Evolutionary conservation across 2,329 filamentous ascomycete species (phyloP).

Genomic region (Botrytis byssoidea): DNA sequence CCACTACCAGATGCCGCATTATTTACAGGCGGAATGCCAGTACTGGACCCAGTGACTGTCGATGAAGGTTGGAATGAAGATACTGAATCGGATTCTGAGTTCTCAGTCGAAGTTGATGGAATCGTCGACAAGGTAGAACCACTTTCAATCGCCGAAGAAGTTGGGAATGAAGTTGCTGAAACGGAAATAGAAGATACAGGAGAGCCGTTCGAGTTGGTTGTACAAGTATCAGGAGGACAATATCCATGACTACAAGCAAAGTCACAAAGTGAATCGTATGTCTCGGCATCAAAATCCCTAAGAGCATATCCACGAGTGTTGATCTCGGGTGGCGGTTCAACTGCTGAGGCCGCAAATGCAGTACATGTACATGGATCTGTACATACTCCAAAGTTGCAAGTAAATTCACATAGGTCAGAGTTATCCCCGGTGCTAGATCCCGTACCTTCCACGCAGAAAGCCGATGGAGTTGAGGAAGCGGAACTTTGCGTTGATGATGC

Average conservation of each 20-base stretch:
- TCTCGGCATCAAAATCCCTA: background rate
- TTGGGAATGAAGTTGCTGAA: background rate
- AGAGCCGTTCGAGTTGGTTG: background rate
- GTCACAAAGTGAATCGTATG: conserved; percentile 5
- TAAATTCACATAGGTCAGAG: conserved; percentile 1
- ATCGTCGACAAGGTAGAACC: background rate
- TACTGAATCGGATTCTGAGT: background rate
- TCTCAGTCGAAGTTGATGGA: background rate
- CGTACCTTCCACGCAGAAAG: background rate
- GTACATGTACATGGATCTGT: conserved; percentile 9
- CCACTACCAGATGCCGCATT: background rate
- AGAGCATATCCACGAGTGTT: conserved; percentile 4
- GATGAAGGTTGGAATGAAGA: conserved; percentile 1
- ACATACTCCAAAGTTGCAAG: conserved; percentile 14
- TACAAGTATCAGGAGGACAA: conserved; percentile 7
- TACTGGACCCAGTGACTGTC: background rate
- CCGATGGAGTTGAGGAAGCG: background rate
- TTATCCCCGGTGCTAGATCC: background rate
- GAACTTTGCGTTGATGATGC: background rate
- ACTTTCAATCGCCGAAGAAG: background rate
- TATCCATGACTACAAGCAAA: background rate
- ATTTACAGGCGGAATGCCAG: background rate
- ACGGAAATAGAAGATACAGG: background rate
- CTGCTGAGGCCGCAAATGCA: conserved; percentile 1
- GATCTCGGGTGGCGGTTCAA: background rate